phyloP scores from a whole-genome alignment of 805 yeast genomes.

The Scheffersomyces ergatensis region DNA sequence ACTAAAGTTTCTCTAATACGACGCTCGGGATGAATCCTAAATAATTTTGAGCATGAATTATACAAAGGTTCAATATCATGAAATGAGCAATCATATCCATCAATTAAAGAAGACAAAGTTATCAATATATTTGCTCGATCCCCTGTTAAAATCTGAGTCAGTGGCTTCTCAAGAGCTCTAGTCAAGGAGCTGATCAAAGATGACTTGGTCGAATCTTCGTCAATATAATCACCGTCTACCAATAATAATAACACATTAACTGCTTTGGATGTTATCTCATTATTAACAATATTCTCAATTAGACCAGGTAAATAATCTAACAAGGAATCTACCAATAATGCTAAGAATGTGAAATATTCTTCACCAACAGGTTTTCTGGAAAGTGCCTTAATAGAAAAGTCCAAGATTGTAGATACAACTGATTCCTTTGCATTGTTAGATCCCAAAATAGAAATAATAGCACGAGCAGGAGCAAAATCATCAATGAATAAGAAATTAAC shows the following conservation, averaged over 20 bases:
- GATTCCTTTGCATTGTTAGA: constrained; percentile 57
- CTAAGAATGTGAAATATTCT: constrained; percentile 44
- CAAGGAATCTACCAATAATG: constrained; percentile 57
- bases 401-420: constrained; percentile 56
- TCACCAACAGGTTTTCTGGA: constrained; percentile 30
- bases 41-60: constrained; percentile 52
- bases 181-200: constrained; percentile 57
- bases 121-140: constrained; percentile 58
- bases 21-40: constrained; percentile 56
- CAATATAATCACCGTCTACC: constrained; percentile 56
- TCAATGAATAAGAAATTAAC: constrained; percentile 54
- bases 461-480: constrained; percentile 50
- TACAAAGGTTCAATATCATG: constrained; percentile 50
- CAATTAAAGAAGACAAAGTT: constrained; percentile 55
- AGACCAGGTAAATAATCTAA: constrained; percentile 50
- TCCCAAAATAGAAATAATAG: constrained; percentile 54
- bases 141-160: constrained; percentile 45
- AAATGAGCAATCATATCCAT: constrained; percentile 51
- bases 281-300: constrained; percentile 37
- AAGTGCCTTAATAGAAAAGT: constrained; percentile 50
- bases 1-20: constrained; percentile 62
- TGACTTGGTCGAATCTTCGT: constrained; percentile 51
- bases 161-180: constrained; percentile 57
- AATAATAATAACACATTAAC: constrained; percentile 51
- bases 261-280: constrained; percentile 50